phyloP scores from a whole-genome alignment of 768 basidiomycete species.

The Tylopilus intermedius region DNA sequence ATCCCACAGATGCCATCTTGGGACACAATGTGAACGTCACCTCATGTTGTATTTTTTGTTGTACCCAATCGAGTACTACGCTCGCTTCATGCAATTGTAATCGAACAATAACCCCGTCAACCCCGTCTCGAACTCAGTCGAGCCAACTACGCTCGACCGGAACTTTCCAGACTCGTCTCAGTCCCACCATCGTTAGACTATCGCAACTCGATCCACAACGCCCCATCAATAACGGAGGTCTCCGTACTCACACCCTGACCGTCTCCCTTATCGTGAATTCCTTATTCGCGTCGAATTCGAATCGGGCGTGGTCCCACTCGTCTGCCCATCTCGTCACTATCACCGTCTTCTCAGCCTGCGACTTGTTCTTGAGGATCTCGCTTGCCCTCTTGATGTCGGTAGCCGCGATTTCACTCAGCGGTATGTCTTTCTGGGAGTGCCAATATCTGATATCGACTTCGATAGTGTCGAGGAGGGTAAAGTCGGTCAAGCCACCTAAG shows the following conservation, averaged over 20 bases:
- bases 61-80: not conserved
- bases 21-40: conserved; percentile 13
- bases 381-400: not conserved
- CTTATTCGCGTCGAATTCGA: not conserved
- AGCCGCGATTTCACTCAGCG: not conserved
- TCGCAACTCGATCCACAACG: conserved; percentile 15
- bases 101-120: conserved; percentile 13
- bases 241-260: conserved; percentile 9
- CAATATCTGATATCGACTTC: not conserved
- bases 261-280: not conserved
- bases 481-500: not conserved
- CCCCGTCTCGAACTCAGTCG: conserved; percentile 4
- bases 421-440: not conserved
- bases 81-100: conserved; percentile 12
- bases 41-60: conserved; percentile 14
- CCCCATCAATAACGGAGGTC: conserved; percentile 9
- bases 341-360: conserved; percentile 4
- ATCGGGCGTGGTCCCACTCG: not conserved
- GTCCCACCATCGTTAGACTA: not conserved
- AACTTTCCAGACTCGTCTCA: not conserved
- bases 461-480: conserved; percentile 4
- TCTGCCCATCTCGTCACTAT: not conserved
- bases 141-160: not conserved
- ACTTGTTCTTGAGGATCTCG: conserved; percentile 5
- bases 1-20: conserved; percentile 17